phyloP scores from a whole-genome alignment of 257 asterid species.

The Salvia miltiorrhiza region DNA sequence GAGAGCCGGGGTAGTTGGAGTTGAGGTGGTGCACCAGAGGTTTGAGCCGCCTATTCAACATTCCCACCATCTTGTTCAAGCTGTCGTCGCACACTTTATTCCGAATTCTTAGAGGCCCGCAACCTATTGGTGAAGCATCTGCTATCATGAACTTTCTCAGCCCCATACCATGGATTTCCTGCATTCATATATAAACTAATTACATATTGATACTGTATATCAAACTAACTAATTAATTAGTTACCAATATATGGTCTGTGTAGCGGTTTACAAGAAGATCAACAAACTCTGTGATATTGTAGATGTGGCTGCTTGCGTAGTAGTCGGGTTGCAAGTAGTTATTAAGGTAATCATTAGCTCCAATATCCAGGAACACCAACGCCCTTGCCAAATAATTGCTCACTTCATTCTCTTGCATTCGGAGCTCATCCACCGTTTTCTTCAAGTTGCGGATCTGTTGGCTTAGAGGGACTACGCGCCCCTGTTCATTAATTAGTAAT shows the following conservation, averaged over 20 bases:
- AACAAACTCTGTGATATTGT: not conserved
- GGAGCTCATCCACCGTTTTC: constrained; percentile 11
- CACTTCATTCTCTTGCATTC: constrained; percentile 18
- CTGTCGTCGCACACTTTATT: not conserved
- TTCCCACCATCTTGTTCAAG: not conserved
- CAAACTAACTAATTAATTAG: no score
- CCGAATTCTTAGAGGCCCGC: not conserved
- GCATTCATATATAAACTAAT: no score
- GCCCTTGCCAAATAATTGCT: constrained; percentile 21
- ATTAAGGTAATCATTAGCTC: constrained; percentile 18
- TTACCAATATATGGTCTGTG: not conserved
- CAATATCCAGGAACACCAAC: not conserved
- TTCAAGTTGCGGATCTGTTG: constrained; percentile 22
- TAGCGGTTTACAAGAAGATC: constrained; percentile 24
- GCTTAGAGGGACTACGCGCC: not conserved
- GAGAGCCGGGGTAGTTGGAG: not conserved
- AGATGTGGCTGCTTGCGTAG: not conserved
- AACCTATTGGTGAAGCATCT: constrained; percentile 7
- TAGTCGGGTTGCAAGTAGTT: not conserved
- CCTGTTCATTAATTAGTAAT: constrained; percentile 4
- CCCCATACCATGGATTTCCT: constrained; percentile 15
- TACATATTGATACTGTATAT: no score
- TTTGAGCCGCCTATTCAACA: constrained; percentile 11
- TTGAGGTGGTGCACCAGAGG: constrained; percentile 14
- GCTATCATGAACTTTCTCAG: constrained; percentile 17